Evolutionary conservation across 2,329 filamentous ascomycete genomes (phyloP).

Genomic region (Alternaria triticina): DNA sequence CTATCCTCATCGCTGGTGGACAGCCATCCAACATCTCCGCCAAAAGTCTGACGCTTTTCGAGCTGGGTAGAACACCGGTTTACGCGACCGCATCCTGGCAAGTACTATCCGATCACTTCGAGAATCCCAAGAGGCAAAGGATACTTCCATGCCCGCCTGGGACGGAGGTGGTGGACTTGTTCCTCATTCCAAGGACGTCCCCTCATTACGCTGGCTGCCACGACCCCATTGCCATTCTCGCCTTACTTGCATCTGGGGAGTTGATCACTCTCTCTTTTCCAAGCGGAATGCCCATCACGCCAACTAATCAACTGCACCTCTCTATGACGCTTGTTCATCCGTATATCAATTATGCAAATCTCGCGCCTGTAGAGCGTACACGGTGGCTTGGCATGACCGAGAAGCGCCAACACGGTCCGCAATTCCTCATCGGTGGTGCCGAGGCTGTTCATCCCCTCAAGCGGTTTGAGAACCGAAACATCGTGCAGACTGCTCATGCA

Average conservation of each 20-base stretch:
- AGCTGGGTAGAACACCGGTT: constrained; percentile 85
- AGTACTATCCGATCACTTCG: constrained; percentile 76
- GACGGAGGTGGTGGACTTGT: constrained; percentile 79
- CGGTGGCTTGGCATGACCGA: constrained; percentile 93
- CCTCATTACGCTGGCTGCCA: constrained; percentile 88
- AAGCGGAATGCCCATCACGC: constrained; percentile 86
- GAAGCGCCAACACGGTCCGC: constrained; percentile 77
- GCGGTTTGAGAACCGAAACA: constrained; percentile 80
- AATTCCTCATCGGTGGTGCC: constrained; percentile 78
- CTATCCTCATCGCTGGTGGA: constrained; percentile 84
- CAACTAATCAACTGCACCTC: constrained; percentile 90
- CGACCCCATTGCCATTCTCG: constrained; percentile 86
- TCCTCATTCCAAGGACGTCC: constrained; percentile 79
- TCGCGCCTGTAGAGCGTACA: constrained; percentile 77
- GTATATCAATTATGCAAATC: constrained; percentile 75
- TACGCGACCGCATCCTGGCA: constrained; percentile 95
- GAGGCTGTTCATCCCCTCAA: constrained; percentile 73
- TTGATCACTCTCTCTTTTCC: constrained; percentile 90
- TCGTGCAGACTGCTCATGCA: constrained; percentile 85
- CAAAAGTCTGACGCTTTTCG: constrained; percentile 85
- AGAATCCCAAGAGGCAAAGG: constrained; percentile 73
- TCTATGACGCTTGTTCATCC: constrained; percentile 89
- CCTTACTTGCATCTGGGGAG: constrained; percentile 83
- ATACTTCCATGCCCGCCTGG: constrained; percentile 78
- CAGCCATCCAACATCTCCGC: constrained; percentile 69